These are phyloP conservation scores for Cnidoscolus chayamansa DNA, from an alignment of 441 rosid species.

Conservation along the genomic window DNA sequence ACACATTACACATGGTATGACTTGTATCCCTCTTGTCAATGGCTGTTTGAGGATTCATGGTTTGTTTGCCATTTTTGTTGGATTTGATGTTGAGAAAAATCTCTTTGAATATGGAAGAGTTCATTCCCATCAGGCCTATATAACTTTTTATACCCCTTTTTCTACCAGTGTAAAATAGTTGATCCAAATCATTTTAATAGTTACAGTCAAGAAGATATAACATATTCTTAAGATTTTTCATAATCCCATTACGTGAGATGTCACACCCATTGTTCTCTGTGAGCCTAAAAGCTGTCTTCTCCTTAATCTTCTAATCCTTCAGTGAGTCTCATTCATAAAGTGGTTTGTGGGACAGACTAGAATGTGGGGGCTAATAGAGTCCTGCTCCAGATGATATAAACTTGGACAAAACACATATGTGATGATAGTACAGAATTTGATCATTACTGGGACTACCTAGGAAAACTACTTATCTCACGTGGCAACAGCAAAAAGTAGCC, in stretches of 20 bases:
- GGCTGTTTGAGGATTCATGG: no score
- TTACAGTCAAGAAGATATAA: no score
- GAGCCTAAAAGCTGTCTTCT: constrained; percentile 23
- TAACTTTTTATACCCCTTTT: no score
- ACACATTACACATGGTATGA: constrained; percentile 25
- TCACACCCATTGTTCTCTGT: constrained; percentile 15
- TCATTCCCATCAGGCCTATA: no score
- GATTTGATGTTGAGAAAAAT: no score
- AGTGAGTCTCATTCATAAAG: constrained; percentile 22
- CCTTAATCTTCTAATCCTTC: constrained; percentile 20
- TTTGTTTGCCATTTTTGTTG: no score
- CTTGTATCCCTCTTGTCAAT: not conserved
- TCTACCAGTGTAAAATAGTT: no score
- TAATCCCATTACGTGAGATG: no score
- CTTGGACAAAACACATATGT: constrained; percentile 15
- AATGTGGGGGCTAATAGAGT: constrained; percentile 18
- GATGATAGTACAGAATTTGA: constrained; percentile 10
- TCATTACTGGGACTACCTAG: constrained; percentile 19
- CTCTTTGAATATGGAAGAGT: no score
- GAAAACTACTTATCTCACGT: not conserved
- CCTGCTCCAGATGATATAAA: constrained; percentile 19
- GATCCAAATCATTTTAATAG: no score
- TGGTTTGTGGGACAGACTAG: constrained; percentile 13
- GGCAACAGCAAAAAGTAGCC: constrained; percentile 13
- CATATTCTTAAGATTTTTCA: no score